phyloP scores from a whole-genome alignment of 2,329 filamentous ascomycete species.

The Zopfia rhizophila region DNA sequence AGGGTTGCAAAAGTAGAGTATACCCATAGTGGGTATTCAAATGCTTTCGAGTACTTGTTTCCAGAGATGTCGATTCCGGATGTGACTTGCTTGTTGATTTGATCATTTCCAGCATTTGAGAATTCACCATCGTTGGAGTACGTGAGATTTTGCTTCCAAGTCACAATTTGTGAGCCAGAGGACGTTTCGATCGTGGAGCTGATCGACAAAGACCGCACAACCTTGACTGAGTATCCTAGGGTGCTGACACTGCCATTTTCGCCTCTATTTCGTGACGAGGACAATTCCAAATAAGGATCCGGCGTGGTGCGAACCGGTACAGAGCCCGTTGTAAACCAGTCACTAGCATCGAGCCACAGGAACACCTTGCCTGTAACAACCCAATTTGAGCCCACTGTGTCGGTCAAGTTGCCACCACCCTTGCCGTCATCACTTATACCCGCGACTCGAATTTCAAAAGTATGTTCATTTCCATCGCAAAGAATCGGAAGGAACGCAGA shows the following conservation, averaged over 20 bases:
- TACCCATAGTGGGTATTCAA: conserved; percentile 70
- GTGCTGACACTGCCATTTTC: conserved; percentile 67
- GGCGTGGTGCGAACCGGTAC: conserved; percentile 49
- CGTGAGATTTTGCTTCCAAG: conserved; percentile 69
- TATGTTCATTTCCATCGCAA: conserved; percentile 72
- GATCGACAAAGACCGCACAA: conserved; percentile 66
- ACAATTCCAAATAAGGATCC: conserved; percentile 61
- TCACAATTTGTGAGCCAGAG: conserved; percentile 51
- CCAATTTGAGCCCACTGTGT: conserved; percentile 74
- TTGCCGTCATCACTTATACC: conserved; percentile 69
- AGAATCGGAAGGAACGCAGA: conserved; percentile 78
- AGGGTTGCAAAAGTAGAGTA: conserved; percentile 62
- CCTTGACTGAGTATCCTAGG: conserved; percentile 67
- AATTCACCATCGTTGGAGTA: conserved; percentile 68
- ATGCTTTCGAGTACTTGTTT: conserved; percentile 54
- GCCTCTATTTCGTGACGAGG: conserved; percentile 59
- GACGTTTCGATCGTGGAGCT: conserved; percentile 64
- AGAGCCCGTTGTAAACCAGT: conserved; percentile 64
- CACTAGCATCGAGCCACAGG: conserved; percentile 71
- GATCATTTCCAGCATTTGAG: conserved; percentile 64
- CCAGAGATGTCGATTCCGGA: conserved; percentile 58
- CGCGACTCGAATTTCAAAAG: conserved; percentile 73
- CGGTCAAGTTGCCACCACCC: conserved; percentile 61
- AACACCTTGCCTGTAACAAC: conserved; percentile 83
- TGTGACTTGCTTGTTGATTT: conserved; percentile 64